Evolutionary conservation across 2,329 filamentous ascomycete species (phyloP), one percentile per base, ranked within the genome.

Genomic region (Aspergillus ruber): DNA sequence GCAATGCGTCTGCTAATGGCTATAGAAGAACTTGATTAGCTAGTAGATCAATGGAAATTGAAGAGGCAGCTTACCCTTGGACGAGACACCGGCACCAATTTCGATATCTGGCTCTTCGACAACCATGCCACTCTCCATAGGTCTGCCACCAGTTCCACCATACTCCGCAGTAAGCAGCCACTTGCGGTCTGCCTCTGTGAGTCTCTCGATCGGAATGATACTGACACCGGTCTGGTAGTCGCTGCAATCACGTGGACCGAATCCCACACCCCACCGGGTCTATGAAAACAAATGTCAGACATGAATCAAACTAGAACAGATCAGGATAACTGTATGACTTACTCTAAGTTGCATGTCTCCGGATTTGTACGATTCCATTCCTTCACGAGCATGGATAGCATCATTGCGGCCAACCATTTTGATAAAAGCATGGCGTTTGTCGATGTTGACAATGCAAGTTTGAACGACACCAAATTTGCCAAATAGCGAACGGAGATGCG

Each of bases 41-140:
- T 27, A 20, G 3, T 13, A 2, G 18, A 17, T 13, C 29, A 5
- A 20, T 23, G n/a, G 18, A 29, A 17, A 33, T 33, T 3, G 6
- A 25, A 43, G 17, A 39, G 17, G 17, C 17, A 9, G 36, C 64
- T 42, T 66, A 76, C 76, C 89, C 75, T 98, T 98, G 39, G 90
- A 96, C 15, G 90, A 96, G 12, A 98, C 94, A 47, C 93, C 93
- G 15, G 91, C 90, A 45, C 93, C 93, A 49, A 98, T 98, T 70
- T 98, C 93, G 59, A 98, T 98, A 64, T 98, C 93, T 3, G 93
- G 93, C 70, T 98, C 93, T 66, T 98, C 93, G 21, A 98, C 86
- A 6, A 90, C 86, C 72, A 98, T 82, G 38, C 90, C 90, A 12
- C 81, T 76, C 62, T 90, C 85, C 51, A 98, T 88, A 2, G 82